phyloP scores from a whole-genome alignment of 108 stramenopile species.

The Skeletonema grethae region DNA sequence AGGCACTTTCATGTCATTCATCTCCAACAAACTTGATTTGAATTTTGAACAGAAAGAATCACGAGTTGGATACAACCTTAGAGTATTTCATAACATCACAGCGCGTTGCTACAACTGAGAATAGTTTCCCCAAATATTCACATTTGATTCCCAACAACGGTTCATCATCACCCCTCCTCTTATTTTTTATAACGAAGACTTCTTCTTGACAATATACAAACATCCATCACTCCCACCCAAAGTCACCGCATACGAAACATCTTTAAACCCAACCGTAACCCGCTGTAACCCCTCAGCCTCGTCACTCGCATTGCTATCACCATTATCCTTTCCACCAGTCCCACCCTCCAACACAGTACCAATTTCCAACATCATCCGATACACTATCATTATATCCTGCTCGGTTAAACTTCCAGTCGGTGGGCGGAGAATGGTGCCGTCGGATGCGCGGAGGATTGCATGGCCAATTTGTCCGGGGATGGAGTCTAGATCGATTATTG shows the following conservation, averaged over 20 bases:
- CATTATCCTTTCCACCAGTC: background rate
- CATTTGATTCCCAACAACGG: background rate
- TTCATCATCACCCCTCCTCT: background rate
- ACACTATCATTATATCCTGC: constrained; percentile 27
- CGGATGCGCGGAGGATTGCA: constrained; percentile 32
- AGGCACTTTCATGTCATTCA: too few species aligned
- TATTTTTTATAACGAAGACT: constrained; percentile 25
- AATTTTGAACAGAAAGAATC: too few species aligned
- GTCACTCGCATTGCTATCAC: background rate
- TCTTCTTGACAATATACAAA: constrained; percentile 52
- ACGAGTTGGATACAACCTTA: too few species aligned
- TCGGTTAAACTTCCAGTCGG: constrained; percentile 33
- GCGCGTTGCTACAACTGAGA: too few species aligned
- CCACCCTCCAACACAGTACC: constrained; percentile 32
- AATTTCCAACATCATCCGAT: constrained; percentile 48
- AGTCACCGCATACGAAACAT: constrained; percentile 37
- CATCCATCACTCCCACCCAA: constrained; percentile 35
- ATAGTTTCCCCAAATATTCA: background rate
- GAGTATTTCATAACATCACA: too few species aligned
- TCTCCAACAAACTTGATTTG: too few species aligned
- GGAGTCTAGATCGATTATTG: constrained; percentile 37
- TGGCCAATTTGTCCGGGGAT: constrained; percentile 45
- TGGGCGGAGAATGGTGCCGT: constrained; percentile 33
- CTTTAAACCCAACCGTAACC: constrained; percentile 48
- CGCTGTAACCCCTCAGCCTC: constrained; percentile 27